phyloP scores from a whole-genome alignment of 176 grass and related monocot genomes.

The maize (Zea mays) region Zm-B73-REFERENCE-NAM-5.0 NC_050104.1:18135001-18135500 shows the following conservation, averaged over 20 bases:
- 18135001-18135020: no score
- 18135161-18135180: neutral
- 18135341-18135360: no score
- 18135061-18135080: neutral
- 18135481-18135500: neutral
- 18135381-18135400: neutral
- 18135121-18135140: neutral
- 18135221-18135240: no score
- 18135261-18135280: no score
- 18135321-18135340: no score
- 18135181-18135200: neutral
- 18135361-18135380: no score
- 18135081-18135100: conserved; percentile 3
- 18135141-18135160: conserved; percentile 5
- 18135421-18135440: neutral
- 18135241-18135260: no score
- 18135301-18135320: no score
- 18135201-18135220: neutral
- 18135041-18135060: neutral
- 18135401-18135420: neutral
- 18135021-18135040: no score
- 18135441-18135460: neutral
- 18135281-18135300: no score
- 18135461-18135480: conserved; percentile 13
- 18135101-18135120: neutral